Evolutionary conservation across 257 asterid species (phyloP), one percentile per base, ranked within the genome.

Genomic region (Solanum ahanhuiri): DNA sequence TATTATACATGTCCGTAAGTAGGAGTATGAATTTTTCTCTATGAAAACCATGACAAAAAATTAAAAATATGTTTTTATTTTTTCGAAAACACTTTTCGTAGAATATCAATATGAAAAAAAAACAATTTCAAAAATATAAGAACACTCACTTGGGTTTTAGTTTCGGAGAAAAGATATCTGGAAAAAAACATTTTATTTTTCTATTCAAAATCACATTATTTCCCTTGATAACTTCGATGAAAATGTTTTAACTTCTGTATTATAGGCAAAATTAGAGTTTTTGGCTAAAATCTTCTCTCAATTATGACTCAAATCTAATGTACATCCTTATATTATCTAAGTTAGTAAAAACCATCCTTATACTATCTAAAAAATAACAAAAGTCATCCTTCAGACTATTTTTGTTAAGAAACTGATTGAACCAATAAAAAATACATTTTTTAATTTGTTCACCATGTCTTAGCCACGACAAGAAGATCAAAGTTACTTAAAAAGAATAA

Each of bases 1-100:
- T 15, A 51, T 0, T 2, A 51, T 51, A 15, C 0, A 51, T 15
- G 9, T 0, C 60, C 1, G 1, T 51, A 51, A 15, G 60, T n/a
- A 22, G 1, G 12, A 9, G 14, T 60, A 4, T 1, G 3, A n/a
- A n/a, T 0, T 5, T 63, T 63, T 23, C 7, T 63, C 28, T 1
- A 63, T 63, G 7, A 23, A 63, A 23, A 23, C 0, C 7, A n/a
- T 4, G 8, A 8, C 0, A 63, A 4, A n/a, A 1, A 0, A 1
- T 4, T 63, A 31, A 23, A 23, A 23, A 64, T 23, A 64, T 4
- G 7, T 11, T 10, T n/a, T 64, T 0, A 4, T 5, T 60, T 64
- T 58, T 23, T 9, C 3, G 17, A 64, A 23, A 23, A 10, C 0
- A 11, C 6, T 4, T 11, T 64, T 23, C 0, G 4, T 0, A 64